Evolutionary conservation across 345 rosid species (phyloP).

Genomic region (Citrus sp.): DNA sequence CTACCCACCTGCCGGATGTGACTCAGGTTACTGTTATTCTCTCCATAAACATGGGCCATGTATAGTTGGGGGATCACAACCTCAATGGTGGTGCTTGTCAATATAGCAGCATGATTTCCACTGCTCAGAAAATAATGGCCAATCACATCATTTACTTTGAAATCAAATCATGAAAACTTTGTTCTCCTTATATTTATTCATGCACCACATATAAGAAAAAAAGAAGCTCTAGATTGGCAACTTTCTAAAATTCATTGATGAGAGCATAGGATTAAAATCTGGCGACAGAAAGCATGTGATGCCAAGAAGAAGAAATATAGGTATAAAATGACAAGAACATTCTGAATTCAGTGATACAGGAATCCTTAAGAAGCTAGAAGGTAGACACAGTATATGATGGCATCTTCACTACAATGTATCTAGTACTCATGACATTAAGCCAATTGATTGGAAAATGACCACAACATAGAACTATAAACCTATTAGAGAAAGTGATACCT

Average conservation of each 20-base stretch:
- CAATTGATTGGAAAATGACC: background rate
- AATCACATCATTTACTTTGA: background rate
- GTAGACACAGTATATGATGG: background rate
- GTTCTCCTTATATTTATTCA: background rate
- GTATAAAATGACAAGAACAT: background rate
- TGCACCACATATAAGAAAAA: background rate
- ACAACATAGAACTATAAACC: background rate
- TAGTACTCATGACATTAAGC: background rate
- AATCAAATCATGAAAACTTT: background rate
- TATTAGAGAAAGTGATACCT: conserved; percentile 34
- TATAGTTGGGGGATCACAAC: conserved; percentile 58
- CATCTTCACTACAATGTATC: background rate
- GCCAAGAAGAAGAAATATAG: background rate
- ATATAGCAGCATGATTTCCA: conserved; percentile 38
- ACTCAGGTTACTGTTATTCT: conserved; percentile 49
- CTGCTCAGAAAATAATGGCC: conserved; percentile 27
- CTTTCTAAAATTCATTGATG: background rate
- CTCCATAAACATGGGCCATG: conserved; percentile 66
- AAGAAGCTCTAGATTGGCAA: background rate
- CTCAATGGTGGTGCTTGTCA: conserved; percentile 50
- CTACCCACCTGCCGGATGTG: conserved; percentile 64
- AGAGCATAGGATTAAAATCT: background rate
- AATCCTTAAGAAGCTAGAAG: too few relatives aligned
- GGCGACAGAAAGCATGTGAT: background rate
- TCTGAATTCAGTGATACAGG: background rate